Percentiles rank a stretch among this genome's conserved stretches.
phyloP scores from a whole-genome alignment of 345 rosid species.

The Eutrema yunnanense region DNA sequence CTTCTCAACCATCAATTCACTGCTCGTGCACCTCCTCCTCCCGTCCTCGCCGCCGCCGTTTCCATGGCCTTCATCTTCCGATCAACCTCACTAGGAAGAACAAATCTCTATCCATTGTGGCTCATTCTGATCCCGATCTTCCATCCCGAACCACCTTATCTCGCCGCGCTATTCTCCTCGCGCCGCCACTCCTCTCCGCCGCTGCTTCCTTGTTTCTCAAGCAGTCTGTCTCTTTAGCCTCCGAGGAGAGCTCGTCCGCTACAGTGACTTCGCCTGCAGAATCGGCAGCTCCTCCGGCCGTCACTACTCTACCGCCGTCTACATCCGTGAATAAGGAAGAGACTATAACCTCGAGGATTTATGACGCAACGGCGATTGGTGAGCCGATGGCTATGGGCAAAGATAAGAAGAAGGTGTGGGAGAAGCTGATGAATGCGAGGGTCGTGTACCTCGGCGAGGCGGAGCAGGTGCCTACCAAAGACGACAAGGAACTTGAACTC shows the following conservation, averaged over 20 bases:
- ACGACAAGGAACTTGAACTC: constrained; percentile 77
- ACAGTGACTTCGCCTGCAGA: not conserved
- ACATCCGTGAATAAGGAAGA: constrained; percentile 20
- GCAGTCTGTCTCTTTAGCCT: constrained; percentile 10
- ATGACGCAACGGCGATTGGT: constrained; percentile 84
- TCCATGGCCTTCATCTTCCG: constrained; percentile 14
- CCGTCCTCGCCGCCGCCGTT: not conserved
- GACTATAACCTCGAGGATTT: constrained; percentile 51
- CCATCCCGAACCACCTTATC: constrained; percentile 13
- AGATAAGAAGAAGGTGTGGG: constrained; percentile 84
- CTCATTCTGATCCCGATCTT: constrained; percentile 10
- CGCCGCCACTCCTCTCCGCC: constrained; percentile 20
- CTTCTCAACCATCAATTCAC: constrained; percentile 16
- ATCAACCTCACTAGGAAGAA: not conserved
- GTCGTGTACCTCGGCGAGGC: constrained; percentile 87
- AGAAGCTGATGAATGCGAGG: constrained; percentile 74
- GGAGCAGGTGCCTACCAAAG: constrained; percentile 82
- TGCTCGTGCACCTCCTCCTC: constrained; percentile 17
- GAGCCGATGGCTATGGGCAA: constrained; percentile 88
- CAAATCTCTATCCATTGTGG: not conserved
- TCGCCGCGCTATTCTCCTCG: constrained; percentile 30
- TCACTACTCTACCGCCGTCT: too few species aligned
- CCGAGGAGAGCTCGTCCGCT: constrained; percentile 13
- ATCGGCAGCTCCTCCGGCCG: constrained; percentile 19
- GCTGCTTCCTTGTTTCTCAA: constrained; percentile 27